Percentiles rank a stretch among this genome's conserved stretches.
phyloP scores from a whole-genome alignment of 441 rosid species.

The Euphorbia schlechtendalii region DNA sequence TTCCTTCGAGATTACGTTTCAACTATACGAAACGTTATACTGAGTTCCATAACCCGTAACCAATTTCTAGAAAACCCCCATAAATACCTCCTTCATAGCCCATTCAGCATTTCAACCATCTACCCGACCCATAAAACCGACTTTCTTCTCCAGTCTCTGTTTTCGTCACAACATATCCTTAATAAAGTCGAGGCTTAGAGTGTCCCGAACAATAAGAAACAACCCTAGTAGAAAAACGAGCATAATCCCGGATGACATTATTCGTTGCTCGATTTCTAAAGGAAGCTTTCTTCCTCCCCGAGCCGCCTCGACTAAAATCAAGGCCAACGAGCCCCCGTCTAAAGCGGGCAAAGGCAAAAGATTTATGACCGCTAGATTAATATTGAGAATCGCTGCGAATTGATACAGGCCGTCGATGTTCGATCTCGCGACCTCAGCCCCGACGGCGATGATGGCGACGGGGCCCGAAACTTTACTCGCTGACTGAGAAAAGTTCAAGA shows the following conservation, averaged over 20 bases:
- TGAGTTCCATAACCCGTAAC: no score
- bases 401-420: slow-evolving; percentile 80
- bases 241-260: slow-evolving; percentile 84
- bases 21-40: no score
- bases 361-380: slow-evolving; percentile 86
- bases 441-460: slow-evolving; percentile 91
- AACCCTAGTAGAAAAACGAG: slow-evolving; percentile 69
- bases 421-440: slow-evolving; percentile 96
- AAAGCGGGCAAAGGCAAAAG: slow-evolving; percentile 93
- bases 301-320: slow-evolving; percentile 70
- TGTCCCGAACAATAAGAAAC: slow-evolving; percentile 77
- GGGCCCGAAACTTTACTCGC: slow-evolving; percentile 94
- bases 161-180: slow-evolving; percentile 60
- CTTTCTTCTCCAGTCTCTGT: slow-evolving; percentile 7
- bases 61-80: no score
- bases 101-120: no score
- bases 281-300: slow-evolving; percentile 90
- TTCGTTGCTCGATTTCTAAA: slow-evolving; percentile 77
- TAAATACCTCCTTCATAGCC: no score
- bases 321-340: slow-evolving; percentile 88
- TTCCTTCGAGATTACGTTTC: no score
- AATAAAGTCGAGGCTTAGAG: slow-evolving; percentile 80
- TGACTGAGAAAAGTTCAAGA: slow-evolving; percentile 77
- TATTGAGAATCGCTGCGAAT: slow-evolving; percentile 84
- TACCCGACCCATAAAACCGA: no score